Evolutionary conservation across 495 filamentous ascomycete genomes (phyloP), one percentile per base, ranked within the genome.

Genomic region (Zalerion maritima): DNA sequence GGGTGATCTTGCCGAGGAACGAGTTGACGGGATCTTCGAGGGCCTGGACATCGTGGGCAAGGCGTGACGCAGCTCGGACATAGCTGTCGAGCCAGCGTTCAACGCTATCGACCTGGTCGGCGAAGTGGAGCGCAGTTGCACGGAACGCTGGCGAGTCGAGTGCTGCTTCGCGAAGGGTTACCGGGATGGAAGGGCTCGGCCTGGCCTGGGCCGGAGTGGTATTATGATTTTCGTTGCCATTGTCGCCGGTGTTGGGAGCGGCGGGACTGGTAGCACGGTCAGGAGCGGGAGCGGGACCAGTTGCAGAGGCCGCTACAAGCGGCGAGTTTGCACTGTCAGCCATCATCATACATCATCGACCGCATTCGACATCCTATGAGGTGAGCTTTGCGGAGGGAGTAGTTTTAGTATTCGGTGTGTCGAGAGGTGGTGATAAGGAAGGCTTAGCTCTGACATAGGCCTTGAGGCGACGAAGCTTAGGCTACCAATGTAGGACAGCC

Each of bases 131-230:
- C 32, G 85, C 73, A 8, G 82, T 81, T 18, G 85, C 80, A 36
- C 89, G 78, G 54, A 96, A 97, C 21, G 86, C 91, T 14, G 89
- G 89, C 2, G 82, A 89, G 55, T 97, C 89, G 55, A 94, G 76
- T 17, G 85, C 80, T 26, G 89, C 89, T 68, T 97, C 89, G 62
- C 81, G 85, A 33, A 94, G 67, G 26, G 72, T 69, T 17, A 96
- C 91, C n/a, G 89, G 87, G 21, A 69, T 60, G 20, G 58, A 50
- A 24, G 54, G 55, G 35, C 53, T 42, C 24, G 58, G 31, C 13
- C 36, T 29, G 25, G 21, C 28, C n/a, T n/a, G n/a, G n/a, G n/a
- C n/a, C n/a, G n/a, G 18, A 20, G 31, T 17, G 35, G 35, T 3
- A 21, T 28, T 21, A 10, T 15, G 11, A 1, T 37, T 11, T 20